Evolutionary conservation across 1,139 yeast genomes (phyloP).

Genomic region (Kodamaea suecica): DNA sequence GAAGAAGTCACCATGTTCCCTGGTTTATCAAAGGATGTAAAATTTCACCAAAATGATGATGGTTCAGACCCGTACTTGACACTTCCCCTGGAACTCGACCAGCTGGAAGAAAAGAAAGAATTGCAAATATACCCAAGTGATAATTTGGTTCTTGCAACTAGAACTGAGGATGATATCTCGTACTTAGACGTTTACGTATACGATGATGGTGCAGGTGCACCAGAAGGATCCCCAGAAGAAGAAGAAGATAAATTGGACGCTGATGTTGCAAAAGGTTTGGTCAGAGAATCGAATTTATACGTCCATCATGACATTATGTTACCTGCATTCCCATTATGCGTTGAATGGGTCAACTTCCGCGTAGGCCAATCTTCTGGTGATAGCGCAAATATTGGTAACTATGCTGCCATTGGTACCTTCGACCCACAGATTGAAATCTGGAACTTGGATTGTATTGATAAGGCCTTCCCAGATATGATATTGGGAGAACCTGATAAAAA

Average conservation of each 20-base stretch:
- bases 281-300: slow-evolving; percentile 72
- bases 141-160: slow-evolving; percentile 82
- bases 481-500: slow-evolving; percentile 72
- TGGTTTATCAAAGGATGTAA: slow-evolving; percentile 57
- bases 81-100: slow-evolving; percentile 65
- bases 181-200: slow-evolving; percentile 90
- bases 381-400: slow-evolving; percentile 64
- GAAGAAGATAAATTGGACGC: slow-evolving; percentile 60
- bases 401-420: slow-evolving; percentile 95
- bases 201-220: slow-evolving; percentile 90
- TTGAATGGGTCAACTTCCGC: slow-evolving; percentile 86
- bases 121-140: slow-evolving; percentile 87
- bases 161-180: slow-evolving; percentile 95
- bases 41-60: slow-evolving; percentile 51
- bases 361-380: slow-evolving; percentile 44
- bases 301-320: slow-evolving; percentile 97
- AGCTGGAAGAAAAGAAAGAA: slow-evolving; percentile 72
- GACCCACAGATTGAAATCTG: slow-evolving; percentile 97
- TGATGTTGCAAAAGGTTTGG: slow-evolving; percentile 66
- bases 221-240: slow-evolving; percentile 55
- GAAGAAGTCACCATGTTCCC: slow-evolving; percentile 64
- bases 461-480: slow-evolving; percentile 91
- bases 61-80: slow-evolving; percentile 74
- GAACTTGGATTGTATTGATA: slow-evolving; percentile 90
- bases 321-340: slow-evolving; percentile 95